phyloP scores from a whole-genome alignment of 2,329 filamentous ascomycete species.

The Anthostomella pinea region DNA sequence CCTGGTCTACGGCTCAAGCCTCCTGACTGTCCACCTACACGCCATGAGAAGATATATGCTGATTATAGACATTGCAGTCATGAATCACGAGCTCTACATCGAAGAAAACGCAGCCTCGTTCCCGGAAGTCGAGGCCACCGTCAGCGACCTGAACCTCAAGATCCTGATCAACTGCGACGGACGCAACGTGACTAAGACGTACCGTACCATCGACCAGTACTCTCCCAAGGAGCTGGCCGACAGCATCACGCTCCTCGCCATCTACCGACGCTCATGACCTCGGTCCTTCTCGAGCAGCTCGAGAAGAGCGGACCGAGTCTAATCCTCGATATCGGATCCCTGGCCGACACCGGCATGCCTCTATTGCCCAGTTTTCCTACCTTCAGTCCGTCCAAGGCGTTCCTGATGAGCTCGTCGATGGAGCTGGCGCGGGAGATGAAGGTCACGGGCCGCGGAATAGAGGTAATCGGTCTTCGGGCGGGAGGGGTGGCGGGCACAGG shows the following conservation, averaged over 20 bases:
- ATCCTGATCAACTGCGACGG: conserved; percentile 58
- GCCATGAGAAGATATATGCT: too few species aligned
- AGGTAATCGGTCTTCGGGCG: conserved; percentile 8
- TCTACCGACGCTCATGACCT: conserved; percentile 49
- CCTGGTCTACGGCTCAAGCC: too few species aligned
- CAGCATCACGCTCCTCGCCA: conserved; percentile 46
- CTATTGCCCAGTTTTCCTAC: conserved; percentile 43
- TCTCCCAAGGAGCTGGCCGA: conserved; percentile 36
- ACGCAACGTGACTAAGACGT: conserved; percentile 34
- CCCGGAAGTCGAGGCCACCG: conserved; percentile 9
- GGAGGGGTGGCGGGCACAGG: conserved; percentile 7
- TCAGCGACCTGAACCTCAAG: conserved; percentile 41
- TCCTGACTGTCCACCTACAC: too few species aligned
- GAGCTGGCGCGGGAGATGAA: conserved; percentile 41
- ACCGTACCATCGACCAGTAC: conserved; percentile 35
- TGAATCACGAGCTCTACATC: not conserved
- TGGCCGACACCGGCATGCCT: conserved; percentile 45
- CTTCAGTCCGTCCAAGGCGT: conserved; percentile 47
- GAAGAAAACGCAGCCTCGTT: not conserved
- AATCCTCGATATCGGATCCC: conserved; percentile 49
- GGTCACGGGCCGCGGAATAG: conserved; percentile 10
- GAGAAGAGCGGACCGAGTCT: conserved; percentile 39
- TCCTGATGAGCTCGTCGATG: conserved; percentile 38
- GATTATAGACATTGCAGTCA: too few species aligned
- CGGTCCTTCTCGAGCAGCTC: conserved; percentile 43